Base-by-base conservation (phyloP, 2,329 filamentous ascomycete species). In the Chaetomiaceae sp. region DNA sequence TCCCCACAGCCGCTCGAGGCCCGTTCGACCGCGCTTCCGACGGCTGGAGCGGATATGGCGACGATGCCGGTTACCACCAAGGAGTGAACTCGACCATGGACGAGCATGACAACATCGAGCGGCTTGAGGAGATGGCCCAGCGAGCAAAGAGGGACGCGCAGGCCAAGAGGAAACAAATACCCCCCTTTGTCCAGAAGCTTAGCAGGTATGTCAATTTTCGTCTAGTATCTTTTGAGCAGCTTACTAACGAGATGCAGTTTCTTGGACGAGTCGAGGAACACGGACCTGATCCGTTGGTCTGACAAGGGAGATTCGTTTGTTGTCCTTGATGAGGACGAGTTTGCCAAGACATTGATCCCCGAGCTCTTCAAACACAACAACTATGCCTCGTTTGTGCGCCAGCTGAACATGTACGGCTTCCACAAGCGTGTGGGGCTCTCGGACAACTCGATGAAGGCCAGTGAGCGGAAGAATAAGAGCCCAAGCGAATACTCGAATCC, bases 361-460 rank as follows among this genome's bases (percentile, higher is more conserved):
- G 95, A 97, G 68, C 84, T 97, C 56, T 99, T 99, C 78, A 99
- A 99, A 70, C 93, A 99, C 73, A 96, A 92, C 77, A 96, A 96
- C 68, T 96, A 96, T 69, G 91, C 91, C 41, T 96, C 91, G 58
- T 96, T 96, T 66, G 91, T 96, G 49, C 85, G 91, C 31, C 91
- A 96, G 66, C 77, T 96, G 56, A 96, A 96, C 70, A 96, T 96
- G 76, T 96, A 96, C 68, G 91, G 95, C 55, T 99, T 99, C 63
- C 93, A 99, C 76, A 99, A 99, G 74, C 86, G 88, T 37, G 88
- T 93, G 4, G 88, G 88, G 4, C 77, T 99, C 16, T 96, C 91
- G 4, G 93, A 99, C 69, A 96, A 96, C 65, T 96, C 91, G 0
- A 95, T 99, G 87, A 87, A 93, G 59, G 91, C 95, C 5, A 96